Percentiles rank a stretch among this genome's conserved stretches.
These are phyloP conservation scores for Amoeboaphelidium protococcarum DNA, from an alignment of 371 early-diverging fungal species.

Conservation along the genomic window DNA sequence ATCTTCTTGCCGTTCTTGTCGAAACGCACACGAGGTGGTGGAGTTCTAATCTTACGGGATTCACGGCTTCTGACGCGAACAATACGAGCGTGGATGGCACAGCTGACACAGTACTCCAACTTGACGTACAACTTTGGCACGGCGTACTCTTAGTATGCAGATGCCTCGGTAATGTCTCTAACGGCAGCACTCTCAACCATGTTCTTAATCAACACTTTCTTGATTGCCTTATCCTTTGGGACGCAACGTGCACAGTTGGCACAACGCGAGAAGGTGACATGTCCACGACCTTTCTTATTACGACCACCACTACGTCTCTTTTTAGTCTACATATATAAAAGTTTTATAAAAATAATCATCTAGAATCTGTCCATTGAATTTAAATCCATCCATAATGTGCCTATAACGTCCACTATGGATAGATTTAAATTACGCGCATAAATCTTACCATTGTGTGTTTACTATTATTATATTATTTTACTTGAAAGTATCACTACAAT, in stretches of 20 bases:
- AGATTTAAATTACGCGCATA: no score
- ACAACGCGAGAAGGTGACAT: conserved; percentile 87
- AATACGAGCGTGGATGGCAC: conserved; percentile 92
- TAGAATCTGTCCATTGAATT: no score
- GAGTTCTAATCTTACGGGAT: conserved; percentile 75
- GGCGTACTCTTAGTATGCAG: conserved; percentile 79
- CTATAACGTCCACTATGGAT: no score
- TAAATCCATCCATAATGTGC: no score
- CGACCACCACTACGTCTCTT: conserved; percentile 99
- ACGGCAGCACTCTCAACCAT: conserved; percentile 95
- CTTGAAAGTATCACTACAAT: no score
- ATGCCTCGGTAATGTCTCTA: conserved; percentile 86
- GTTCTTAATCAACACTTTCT: conserved; percentile 89
- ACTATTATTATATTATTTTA: no score
- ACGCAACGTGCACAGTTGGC: conserved; percentile 93
- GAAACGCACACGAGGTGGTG: conserved; percentile 67
- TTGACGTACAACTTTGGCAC: conserved; percentile 96
- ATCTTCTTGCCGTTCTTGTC: conserved; percentile 14
- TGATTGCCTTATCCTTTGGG: conserved; percentile 99
- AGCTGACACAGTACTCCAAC: conserved; percentile 90
- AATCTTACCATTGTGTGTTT: no score
- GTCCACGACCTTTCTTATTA: conserved; percentile 94
- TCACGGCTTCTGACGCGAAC: conserved; percentile 83
- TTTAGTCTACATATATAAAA: conserved; percentile 37
- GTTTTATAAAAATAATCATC: no score